Conservation (phyloP, 2,329 filamentous ascomycete genomes). For the Microsporum canis region DNA sequence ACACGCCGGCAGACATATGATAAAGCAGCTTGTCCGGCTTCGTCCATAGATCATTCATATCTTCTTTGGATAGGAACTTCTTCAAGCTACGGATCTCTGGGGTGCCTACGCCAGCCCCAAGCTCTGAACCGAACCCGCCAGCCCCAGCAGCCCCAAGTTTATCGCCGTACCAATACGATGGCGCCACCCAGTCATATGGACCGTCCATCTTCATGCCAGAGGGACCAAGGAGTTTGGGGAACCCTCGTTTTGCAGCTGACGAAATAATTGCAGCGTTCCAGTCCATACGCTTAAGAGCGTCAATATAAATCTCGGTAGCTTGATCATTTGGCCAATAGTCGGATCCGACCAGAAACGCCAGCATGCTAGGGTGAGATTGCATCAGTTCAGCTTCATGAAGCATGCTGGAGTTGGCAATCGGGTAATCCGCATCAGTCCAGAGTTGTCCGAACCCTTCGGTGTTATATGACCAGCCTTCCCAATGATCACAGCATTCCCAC, state of each 20-base stretch:
- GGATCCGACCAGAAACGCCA: slow-evolving; percentile 49
- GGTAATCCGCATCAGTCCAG: slow-evolving; percentile 47
- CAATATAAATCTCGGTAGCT: slow-evolving; percentile 44
- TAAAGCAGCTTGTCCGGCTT: slow-evolving; percentile 42
- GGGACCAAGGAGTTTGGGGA: slow-evolving; percentile 41
- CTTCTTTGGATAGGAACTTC: slow-evolving; percentile 42
- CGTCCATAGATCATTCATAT: slow-evolving; percentile 48
- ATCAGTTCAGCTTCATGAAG: slow-evolving; percentile 50
- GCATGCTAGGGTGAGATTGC: slow-evolving; percentile 48
- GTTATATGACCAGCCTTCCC: slow-evolving; percentile 55
- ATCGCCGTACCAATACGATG: slow-evolving; percentile 52
- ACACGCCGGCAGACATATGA: slow-evolving; percentile 49
- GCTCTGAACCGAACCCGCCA: slow-evolving; percentile 54
- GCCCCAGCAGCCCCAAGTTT: slow-evolving; percentile 40
- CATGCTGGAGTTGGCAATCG: slow-evolving; percentile 45
- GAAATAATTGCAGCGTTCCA: slow-evolving; percentile 49
- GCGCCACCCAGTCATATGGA: slow-evolving; percentile 56
- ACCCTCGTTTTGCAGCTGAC: slow-evolving; percentile 47
- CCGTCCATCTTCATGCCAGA: slow-evolving; percentile 57
- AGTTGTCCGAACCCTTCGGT: slow-evolving; percentile 36
- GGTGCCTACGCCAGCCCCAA: slow-evolving; percentile 51
- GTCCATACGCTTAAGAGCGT: slow-evolving; percentile 40
- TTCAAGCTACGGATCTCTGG: slow-evolving; percentile 46
- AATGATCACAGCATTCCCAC: slow-evolving; percentile 59
- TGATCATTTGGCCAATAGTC: slow-evolving; percentile 53